Percentiles rank a stretch among this genome's conserved stretches.
phyloP scores from a whole-genome alignment of 176 grass and related monocot genomes.

The Juncus inflexus region DNA sequence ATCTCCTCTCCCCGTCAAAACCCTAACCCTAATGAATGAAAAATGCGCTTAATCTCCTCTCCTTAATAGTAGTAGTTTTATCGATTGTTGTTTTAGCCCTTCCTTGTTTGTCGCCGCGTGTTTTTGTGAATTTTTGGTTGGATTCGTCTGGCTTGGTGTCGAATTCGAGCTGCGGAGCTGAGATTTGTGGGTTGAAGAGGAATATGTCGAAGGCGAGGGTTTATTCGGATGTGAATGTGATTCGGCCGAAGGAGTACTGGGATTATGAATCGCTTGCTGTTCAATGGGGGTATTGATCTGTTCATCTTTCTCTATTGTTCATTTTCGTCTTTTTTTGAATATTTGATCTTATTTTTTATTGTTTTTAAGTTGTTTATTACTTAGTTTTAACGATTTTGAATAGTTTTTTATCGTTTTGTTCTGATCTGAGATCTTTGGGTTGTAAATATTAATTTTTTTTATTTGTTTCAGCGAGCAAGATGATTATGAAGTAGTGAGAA shows the following conservation, averaged over 20 bases:
- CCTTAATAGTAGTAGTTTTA: not conserved
- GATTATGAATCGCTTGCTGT: conserved; percentile 83
- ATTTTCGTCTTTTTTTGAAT: no score
- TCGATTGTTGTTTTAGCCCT: conserved; percentile 17
- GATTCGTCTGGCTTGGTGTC: not conserved
- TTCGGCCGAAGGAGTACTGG: conserved; percentile 93
- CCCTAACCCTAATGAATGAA: conserved; percentile 24
- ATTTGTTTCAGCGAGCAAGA: conserved; percentile 75
- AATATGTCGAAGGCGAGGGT: conserved; percentile 73
- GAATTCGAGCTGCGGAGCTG: conserved; percentile 6
- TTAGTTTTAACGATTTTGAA: not conserved
- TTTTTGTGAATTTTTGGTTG: not conserved
- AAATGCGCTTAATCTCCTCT: conserved; percentile 4
- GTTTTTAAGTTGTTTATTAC: not conserved
- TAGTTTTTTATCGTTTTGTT: not conserved
- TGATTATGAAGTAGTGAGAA: conserved; percentile 91
- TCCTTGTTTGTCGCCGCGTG: not conserved
- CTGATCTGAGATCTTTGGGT: not conserved
- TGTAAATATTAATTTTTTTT: conserved; percentile 3
- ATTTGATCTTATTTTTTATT: not conserved
- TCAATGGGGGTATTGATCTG: conserved; percentile 60
- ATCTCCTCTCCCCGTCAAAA: conserved; percentile 10
- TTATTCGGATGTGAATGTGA: conserved; percentile 68
- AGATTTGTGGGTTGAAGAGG: not conserved
- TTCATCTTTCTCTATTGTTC: conserved; percentile 5